Evolutionary conservation across 2,329 filamentous ascomycete species (phyloP).

Genomic region (Penicillium sclerotigenum): DNA sequence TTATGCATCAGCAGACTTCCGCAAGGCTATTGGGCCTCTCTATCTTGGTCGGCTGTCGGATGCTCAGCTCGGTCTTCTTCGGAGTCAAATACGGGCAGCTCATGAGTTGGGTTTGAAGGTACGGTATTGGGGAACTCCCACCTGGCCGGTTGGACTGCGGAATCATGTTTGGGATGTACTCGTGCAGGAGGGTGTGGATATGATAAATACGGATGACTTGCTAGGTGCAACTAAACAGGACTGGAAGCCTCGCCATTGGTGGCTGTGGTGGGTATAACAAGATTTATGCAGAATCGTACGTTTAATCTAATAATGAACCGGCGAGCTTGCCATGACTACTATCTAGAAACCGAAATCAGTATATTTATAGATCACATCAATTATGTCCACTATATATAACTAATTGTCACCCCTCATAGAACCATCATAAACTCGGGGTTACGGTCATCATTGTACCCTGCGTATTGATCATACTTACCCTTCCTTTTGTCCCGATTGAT

Average conservation of each 20-base stretch:
- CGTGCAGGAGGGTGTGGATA: slow-evolving; percentile 56
- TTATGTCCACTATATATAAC: not conserved
- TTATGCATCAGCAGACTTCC: slow-evolving; percentile 63
- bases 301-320: not conserved
- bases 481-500: slow-evolving; percentile 60
- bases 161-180: slow-evolving; percentile 58
- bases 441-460: slow-evolving; percentile 60
- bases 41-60: slow-evolving; percentile 49
- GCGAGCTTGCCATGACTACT: not conserved
- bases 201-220: slow-evolving; percentile 62
- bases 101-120: slow-evolving; percentile 55
- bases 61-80: slow-evolving; percentile 45
- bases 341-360: not conserved
- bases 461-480: slow-evolving; percentile 59
- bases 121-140: slow-evolving; percentile 60
- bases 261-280: slow-evolving; percentile 6
- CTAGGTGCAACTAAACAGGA: slow-evolving; percentile 43
- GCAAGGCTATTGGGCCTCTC: slow-evolving; percentile 50
- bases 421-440: slow-evolving; percentile 62
- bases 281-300: not conserved
- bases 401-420: slow-evolving; percentile 40
- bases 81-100: slow-evolving; percentile 47
- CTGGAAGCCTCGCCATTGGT: slow-evolving; percentile 34
- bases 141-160: slow-evolving; percentile 54
- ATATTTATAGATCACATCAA: not conserved